Evolutionary conservation across 306 rosid genomes (phyloP).

Genomic region (Abrus pulchellus): DNA sequence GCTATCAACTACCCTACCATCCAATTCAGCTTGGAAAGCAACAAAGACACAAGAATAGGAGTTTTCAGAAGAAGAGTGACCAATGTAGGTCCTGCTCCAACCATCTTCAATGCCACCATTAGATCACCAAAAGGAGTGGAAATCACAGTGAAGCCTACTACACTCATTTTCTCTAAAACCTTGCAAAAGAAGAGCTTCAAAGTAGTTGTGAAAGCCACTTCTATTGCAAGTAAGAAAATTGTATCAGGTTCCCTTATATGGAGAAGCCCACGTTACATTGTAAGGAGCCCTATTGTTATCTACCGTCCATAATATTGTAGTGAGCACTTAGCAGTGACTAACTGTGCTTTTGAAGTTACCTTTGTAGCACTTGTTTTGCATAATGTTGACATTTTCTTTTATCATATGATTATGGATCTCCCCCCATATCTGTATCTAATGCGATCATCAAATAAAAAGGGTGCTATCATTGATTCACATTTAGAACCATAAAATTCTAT

Average conservation of each 20-base stretch:
- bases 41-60: slow-evolving; percentile 40
- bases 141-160: slow-evolving; percentile 64
- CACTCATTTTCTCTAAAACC: slow-evolving; percentile 56
- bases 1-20: slow-evolving; percentile 86
- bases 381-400: slow-evolving; percentile 30
- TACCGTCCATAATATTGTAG: slow-evolving; percentile 49
- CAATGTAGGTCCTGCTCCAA: slow-evolving; percentile 71
- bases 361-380: slow-evolving; percentile 24
- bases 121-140: slow-evolving; percentile 76
- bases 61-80: slow-evolving; percentile 78
- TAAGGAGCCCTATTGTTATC: slow-evolving; percentile 83
- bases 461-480: background rate
- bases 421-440: slow-evolving; percentile 4
- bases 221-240: slow-evolving; percentile 50
- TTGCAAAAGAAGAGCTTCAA: slow-evolving; percentile 69
- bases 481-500: background rate
- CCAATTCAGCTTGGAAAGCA: slow-evolving; percentile 63
- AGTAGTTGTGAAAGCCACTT: slow-evolving; percentile 73
- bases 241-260: slow-evolving; percentile 76
- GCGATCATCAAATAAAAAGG: slow-evolving; percentile 31
- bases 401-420: background rate
- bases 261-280: slow-evolving; percentile 62
- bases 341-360: background rate
- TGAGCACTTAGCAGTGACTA: slow-evolving; percentile 4
- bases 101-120: slow-evolving; percentile 67